Evolutionary conservation across 371 early-diverging fungal genomes (phyloP).

Genomic region (Sporodiniella umbellata): DNA sequence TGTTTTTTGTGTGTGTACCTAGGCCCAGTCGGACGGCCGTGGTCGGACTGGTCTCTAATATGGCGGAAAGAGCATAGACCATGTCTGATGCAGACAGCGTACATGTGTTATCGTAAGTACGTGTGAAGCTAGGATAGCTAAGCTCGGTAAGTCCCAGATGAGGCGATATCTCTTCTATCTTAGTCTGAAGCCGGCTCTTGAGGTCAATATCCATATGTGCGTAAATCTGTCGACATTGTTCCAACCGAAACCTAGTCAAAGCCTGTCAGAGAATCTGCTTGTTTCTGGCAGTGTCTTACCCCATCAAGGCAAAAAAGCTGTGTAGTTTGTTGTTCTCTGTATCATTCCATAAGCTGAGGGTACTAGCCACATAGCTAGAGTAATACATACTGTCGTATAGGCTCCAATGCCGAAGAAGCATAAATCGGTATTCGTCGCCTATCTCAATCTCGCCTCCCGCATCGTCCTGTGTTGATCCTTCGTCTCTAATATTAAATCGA

Average conservation of each 20-base stretch:
- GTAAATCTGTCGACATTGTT: slow-evolving; percentile 70
- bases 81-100: slow-evolving; percentile 78
- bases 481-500: slow-evolving; percentile 39
- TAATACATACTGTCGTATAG: slow-evolving; percentile 84
- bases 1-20: slow-evolving; percentile 16
- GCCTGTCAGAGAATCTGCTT: too few species aligned
- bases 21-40: slow-evolving; percentile 40
- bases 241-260: slow-evolving; percentile 60
- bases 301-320: slow-evolving; percentile 86
- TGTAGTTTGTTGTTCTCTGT: slow-evolving; percentile 72
- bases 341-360: slow-evolving; percentile 84
- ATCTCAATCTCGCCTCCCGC: slow-evolving; percentile 23
- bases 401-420: slow-evolving; percentile 91
- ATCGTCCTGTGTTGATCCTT: not conserved
- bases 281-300: too few species aligned
- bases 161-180: slow-evolving; percentile 70
- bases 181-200: slow-evolving; percentile 58
- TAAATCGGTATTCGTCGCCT: slow-evolving; percentile 76
- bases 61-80: slow-evolving; percentile 74
- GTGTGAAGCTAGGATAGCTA: slow-evolving; percentile 74
- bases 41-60: slow-evolving; percentile 64
- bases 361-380: slow-evolving; percentile 80
- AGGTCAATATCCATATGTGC: slow-evolving; percentile 79
- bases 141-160: slow-evolving; percentile 78
- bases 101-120: slow-evolving; percentile 76